These are phyloP conservation scores for Monosporozyma aerobia DNA, from an alignment of 805 yeast species.

Conservation along the genomic window DNA sequence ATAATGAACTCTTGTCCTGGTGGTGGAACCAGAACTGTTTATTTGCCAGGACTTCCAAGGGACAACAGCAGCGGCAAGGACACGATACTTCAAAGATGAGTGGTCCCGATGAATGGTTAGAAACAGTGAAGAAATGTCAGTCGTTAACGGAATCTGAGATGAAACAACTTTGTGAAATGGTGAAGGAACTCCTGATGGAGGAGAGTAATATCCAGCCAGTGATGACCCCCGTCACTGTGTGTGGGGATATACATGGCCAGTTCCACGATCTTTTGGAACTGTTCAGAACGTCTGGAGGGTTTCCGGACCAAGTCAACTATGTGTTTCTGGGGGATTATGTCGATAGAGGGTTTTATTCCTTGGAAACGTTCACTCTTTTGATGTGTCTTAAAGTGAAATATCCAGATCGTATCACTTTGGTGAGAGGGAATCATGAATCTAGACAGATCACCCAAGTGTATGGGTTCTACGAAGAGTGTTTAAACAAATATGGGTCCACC, in stretches of 20 bases:
- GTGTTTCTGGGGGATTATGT: conserved; percentile 93
- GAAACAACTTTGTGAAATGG: conserved; percentile 93
- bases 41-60: no score
- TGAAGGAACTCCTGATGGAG: conserved; percentile 90
- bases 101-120: conserved; percentile 96
- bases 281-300: conserved; percentile 85
- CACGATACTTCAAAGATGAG: background rate
- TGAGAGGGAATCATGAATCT: conserved; percentile 95
- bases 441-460: conserved; percentile 98
- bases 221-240: conserved; percentile 85
- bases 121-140: conserved; percentile 82
- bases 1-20: no score
- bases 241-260: conserved; percentile 98
- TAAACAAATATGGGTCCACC: conserved; percentile 86
- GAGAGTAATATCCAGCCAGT: conserved; percentile 94
- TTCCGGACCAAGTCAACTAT: conserved; percentile 75
- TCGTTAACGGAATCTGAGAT: conserved; percentile 84
- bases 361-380: conserved; percentile 86
- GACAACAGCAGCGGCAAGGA: no score
- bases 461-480: conserved; percentile 94
- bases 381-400: conserved; percentile 89
- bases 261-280: conserved; percentile 89
- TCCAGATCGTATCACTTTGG: conserved; percentile 78
- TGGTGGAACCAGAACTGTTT: no score
- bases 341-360: conserved; percentile 92